These are phyloP conservation scores for Polyporus tsugae DNA, from an alignment of 1,284 basidiomycete genomes.

Conservation along the genomic window DNA sequence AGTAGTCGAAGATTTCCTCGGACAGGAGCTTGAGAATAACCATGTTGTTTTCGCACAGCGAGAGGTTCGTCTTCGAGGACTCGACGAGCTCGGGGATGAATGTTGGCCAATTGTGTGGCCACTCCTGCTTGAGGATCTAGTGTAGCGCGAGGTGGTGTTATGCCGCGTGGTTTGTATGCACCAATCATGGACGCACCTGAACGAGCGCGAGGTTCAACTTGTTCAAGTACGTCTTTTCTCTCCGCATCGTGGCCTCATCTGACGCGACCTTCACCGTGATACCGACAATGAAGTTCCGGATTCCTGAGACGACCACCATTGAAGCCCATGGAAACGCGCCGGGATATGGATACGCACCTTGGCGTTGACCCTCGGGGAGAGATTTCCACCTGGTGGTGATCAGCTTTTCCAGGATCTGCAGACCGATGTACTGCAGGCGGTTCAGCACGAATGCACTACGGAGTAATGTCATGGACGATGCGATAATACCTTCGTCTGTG, in stretches of 20 bases:
- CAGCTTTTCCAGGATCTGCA: constrained; percentile 95
- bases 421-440: constrained; percentile 83
- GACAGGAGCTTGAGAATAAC: constrained; percentile 97
- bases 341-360: constrained; percentile 60
- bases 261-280: constrained; percentile 93
- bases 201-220: constrained; percentile 98
- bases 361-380: constrained; percentile 91
- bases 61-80: constrained; percentile 95
- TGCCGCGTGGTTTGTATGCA: not conserved
- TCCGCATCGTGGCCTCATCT: constrained; percentile 86
- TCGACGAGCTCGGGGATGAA: constrained; percentile 99
- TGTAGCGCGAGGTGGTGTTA: constrained; percentile 24
- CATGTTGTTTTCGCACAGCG: constrained; percentile 99
- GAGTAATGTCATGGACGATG: not conserved
- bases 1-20: constrained; percentile 99
- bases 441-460: constrained; percentile 7
- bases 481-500: constrained; percentile 86
- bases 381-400: constrained; percentile 97
- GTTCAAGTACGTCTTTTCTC: constrained; percentile 96
- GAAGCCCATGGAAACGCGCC: constrained; percentile 7
- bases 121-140: constrained; percentile 99
- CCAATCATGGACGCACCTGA: constrained; percentile 64
- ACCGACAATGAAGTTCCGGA: constrained; percentile 97
- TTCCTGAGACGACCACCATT: constrained; percentile 60
- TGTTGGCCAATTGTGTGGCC: constrained; percentile 99